Evolutionary conservation across 2,329 filamentous ascomycete species (phyloP).

Genomic region (Pezicula neosporulosa): DNA sequence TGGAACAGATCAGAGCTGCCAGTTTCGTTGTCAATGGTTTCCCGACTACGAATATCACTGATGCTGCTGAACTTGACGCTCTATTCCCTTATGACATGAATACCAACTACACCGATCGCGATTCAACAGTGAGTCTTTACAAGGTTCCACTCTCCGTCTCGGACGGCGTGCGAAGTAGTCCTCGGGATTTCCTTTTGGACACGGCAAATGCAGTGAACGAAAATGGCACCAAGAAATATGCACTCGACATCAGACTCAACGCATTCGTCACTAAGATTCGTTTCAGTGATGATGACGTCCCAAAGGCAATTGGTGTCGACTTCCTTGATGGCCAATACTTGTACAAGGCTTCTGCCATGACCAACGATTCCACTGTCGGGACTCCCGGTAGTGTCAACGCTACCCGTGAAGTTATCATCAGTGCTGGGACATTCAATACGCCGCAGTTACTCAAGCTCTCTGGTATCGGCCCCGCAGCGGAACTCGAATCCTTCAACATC

Average conservation of each 20-base stretch:
- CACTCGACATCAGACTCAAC: slow-evolving; percentile 15
- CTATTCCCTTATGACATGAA: slow-evolving; percentile 12
- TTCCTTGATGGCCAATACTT: slow-evolving; percentile 37
- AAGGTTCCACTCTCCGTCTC: slow-evolving; percentile 18
- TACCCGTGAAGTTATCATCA: slow-evolving; percentile 40
- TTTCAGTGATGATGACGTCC: slow-evolving; percentile 30
- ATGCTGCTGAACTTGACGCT: slow-evolving; percentile 2
- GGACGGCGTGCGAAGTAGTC: slow-evolving; percentile 14
- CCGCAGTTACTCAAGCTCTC: slow-evolving; percentile 41
- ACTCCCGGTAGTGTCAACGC: slow-evolving; percentile 28
- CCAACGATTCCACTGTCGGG: slow-evolving; percentile 20
- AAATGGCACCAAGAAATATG: slow-evolving; percentile 14
- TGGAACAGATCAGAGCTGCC: slow-evolving; percentile 11
- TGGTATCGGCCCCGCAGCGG: slow-evolving; percentile 34
- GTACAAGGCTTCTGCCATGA: slow-evolving; percentile 38
- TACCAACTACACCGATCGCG: slow-evolving; percentile 11
- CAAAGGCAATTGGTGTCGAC: slow-evolving; percentile 38
- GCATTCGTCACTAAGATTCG: slow-evolving; percentile 36
- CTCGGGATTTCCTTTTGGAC: slow-evolving; percentile 22
- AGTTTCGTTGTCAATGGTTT: slow-evolving; percentile 8
- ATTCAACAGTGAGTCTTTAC: slow-evolving; percentile 13
- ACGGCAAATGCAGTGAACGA: slow-evolving; percentile 11
- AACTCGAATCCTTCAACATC: slow-evolving; percentile 39
- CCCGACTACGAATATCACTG: slow-evolving; percentile 13
- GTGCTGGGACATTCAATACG: slow-evolving; percentile 40